Base-by-base conservation (phyloP, 306 rosid genomes). In the Trifolium pratense region DNA sequence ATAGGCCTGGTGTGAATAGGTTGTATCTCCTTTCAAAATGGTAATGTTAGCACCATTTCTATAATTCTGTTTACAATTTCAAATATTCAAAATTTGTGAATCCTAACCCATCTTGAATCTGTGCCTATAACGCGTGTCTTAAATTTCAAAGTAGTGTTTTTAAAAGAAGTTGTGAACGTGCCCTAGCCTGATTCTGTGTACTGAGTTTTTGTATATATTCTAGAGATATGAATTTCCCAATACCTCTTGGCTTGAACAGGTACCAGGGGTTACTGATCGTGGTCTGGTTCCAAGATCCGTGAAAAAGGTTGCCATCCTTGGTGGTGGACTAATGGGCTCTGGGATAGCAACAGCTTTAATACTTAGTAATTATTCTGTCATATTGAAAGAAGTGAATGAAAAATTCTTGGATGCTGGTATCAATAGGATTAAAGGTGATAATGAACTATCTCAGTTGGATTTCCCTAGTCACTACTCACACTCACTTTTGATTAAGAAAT, bases 291-390 rank as follows among this genome's bases (percentile, higher is more conserved):
- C 97, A 45, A 91, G 97, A 81, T 79, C 23, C 4, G 89, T 89
- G 55, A 90, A 80, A 36, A 94, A 90, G 79, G 92, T 95, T 80
- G 99, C 96, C 68, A 81, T 91, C 79, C 74, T 95, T 77, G 99
- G 99, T 65, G 99, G 99, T 53, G 99, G 99, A 62, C 76, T 95
- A 59, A 95, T 91, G 99, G 99, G 99, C 74, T 95, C 99, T 75
- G 99, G 97, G 79, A 95, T 95, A 77, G 92, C 96, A 21, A 95
- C 99, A 13, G 88, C 93, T 32, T 83, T 95, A 83, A 56, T 95
- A 77, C 89, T 87, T 68, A 86, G 97, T 66, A 79, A 79, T 79
- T 91, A 87, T 67, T 86, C 88, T 37, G 97, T 95, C 76, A 84
- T 91, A 77, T 83, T 95, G 80, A 91, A 95, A 83, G 99, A 95